Conservation (phyloP, 257 asterid genomes). For the Solanum arcanum region DNA sequence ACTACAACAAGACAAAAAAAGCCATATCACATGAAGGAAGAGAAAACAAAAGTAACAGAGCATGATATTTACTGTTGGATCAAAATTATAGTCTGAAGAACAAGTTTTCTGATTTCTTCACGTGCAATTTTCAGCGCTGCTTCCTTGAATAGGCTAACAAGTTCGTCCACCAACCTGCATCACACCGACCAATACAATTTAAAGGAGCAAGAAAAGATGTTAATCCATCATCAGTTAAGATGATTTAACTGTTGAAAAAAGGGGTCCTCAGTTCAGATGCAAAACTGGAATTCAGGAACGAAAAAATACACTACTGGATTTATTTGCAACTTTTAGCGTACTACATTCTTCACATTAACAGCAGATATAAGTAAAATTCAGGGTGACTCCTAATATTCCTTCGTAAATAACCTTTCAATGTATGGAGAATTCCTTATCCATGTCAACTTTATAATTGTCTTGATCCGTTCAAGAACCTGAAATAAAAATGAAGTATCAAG, state of each 20-base stretch:
- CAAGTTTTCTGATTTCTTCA: constrained; percentile 54
- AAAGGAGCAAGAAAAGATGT: neutral
- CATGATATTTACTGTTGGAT: constrained; percentile 45
- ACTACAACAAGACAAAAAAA: neutral
- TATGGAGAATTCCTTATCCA: constrained; percentile 81
- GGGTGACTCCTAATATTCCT: neutral
- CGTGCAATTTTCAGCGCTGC: constrained; percentile 67
- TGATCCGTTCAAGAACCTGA: constrained; percentile 70
- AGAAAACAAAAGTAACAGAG: neutral
- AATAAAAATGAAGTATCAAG: constrained; percentile 6
- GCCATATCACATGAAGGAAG: neutral
- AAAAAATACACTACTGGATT: neutral
- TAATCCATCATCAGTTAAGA: neutral
- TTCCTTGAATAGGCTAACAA: constrained; percentile 66
- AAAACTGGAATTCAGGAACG: neutral
- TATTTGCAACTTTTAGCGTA: neutral
- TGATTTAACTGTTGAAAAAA: neutral
- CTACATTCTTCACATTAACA: neutral
- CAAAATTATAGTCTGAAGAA: constrained; percentile 42
- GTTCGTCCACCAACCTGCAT: constrained; percentile 77
- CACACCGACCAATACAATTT: neutral
- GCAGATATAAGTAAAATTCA: neutral
- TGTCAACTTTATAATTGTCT: constrained; percentile 49
- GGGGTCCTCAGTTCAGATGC: neutral
- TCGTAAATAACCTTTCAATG: constrained; percentile 43